Evolutionary conservation across 169 alveolate species (phyloP).

Genomic region (Plasmodium berghei): DNA sequence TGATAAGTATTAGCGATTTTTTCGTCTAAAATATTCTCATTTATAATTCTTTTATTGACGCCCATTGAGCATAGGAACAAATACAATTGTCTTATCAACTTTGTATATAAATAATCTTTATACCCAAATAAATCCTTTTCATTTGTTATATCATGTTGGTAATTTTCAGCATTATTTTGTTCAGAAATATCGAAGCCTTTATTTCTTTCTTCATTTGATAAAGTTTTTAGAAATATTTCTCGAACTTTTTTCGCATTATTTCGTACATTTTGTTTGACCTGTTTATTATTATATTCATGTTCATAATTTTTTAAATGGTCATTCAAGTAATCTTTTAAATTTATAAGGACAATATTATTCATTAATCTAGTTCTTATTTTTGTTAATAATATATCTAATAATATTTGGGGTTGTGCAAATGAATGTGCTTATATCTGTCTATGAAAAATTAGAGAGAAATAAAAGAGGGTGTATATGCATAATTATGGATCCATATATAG

Average conservation of each 20-base stretch:
- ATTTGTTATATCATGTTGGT: not conserved
- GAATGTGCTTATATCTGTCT: no score
- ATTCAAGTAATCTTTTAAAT: conserved; percentile 28
- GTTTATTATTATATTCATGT: conserved; percentile 5
- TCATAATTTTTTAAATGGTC: not conserved
- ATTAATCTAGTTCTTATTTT: no score
- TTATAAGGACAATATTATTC: conserved; percentile 5
- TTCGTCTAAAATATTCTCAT: not conserved
- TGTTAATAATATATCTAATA: no score
- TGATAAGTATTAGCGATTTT: no score
- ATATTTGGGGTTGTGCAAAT: no score
- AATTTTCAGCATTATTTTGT: not conserved
- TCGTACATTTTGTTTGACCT: conserved; percentile 21
- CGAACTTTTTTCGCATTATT: conserved; percentile 52
- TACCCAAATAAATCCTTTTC: not conserved
- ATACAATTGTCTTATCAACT: conserved; percentile 34
- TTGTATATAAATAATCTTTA: conserved; percentile 33
- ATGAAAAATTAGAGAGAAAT: no score
- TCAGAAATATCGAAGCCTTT: not conserved
- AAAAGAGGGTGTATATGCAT: no score
- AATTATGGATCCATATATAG: no score
- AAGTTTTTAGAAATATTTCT: conserved; percentile 14
- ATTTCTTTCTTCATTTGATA: conserved; percentile 7
- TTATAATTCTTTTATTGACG: conserved; percentile 15
- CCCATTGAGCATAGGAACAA: conserved; percentile 10